Conservation (phyloP, 805 yeast species). For the Kazachstania martiniae region DNA sequence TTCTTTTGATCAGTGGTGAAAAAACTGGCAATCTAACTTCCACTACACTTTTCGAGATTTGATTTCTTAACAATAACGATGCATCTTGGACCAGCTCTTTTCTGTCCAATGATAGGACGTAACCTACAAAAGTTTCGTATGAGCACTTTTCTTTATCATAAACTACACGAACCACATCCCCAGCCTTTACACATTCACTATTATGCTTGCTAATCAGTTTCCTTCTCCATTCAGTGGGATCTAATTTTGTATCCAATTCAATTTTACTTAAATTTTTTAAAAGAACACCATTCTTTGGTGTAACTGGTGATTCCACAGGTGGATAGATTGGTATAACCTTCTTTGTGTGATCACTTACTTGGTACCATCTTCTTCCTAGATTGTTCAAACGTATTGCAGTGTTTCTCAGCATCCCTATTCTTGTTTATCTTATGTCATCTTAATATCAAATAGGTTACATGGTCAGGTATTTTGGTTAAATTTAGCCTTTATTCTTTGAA, state of each 20-base stretch:
- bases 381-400: neutral
- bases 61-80: slow-evolving; percentile 72
- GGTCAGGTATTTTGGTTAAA: too few relatives aligned
- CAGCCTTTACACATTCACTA: slow-evolving; percentile 52
- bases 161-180: slow-evolving; percentile 70
- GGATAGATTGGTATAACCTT: slow-evolving; percentile 26
- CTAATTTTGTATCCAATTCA: slow-evolving; percentile 48
- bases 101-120: slow-evolving; percentile 66
- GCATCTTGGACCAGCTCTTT: slow-evolving; percentile 50
- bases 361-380: slow-evolving; percentile 7
- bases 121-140: slow-evolving; percentile 64
- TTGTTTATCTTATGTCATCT: neutral
- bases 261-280: slow-evolving; percentile 14
- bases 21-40: slow-evolving; percentile 73
- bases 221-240: slow-evolving; percentile 61
- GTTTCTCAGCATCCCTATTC: neutral
- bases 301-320: slow-evolving; percentile 8
- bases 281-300: slow-evolving; percentile 2
- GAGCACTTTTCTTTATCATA: slow-evolving; percentile 45
- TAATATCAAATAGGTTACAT: too few relatives aligned
- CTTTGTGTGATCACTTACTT: slow-evolving; percentile 9
- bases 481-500: too few relatives aligned
- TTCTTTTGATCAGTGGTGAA: slow-evolving; percentile 65
- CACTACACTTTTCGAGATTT: slow-evolving; percentile 71
- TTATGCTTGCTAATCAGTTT: slow-evolving; percentile 37